Percentiles rank a stretch among this genome's conserved stretches.
phyloP scores from a whole-genome alignment of 1,284 basidiomycete genomes.

The Microbotryum violaceum region DNA sequence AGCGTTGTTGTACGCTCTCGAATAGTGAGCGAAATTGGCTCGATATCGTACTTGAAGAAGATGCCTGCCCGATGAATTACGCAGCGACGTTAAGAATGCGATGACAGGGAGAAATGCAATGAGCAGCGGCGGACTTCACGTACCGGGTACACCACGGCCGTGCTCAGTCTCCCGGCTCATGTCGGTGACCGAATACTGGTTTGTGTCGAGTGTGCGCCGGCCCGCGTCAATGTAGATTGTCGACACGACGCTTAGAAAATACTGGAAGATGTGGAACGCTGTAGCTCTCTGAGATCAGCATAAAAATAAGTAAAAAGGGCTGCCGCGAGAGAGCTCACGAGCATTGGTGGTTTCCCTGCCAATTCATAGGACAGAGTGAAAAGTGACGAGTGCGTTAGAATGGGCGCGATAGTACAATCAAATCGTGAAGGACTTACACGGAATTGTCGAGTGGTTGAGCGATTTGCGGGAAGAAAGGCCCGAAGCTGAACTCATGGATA shows the following conservation, averaged over 20 bases:
- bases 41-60: slow-evolving; percentile 94
- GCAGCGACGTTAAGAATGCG: not conserved
- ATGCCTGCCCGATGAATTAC: slow-evolving; percentile 50
- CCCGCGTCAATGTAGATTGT: slow-evolving; percentile 77
- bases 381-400: not conserved
- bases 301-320: not conserved
- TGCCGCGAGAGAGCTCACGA: slow-evolving; percentile 49
- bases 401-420: too few species aligned
- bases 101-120: not conserved
- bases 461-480: slow-evolving; percentile 92
- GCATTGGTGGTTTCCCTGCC: slow-evolving; percentile 66
- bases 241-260: slow-evolving; percentile 89
- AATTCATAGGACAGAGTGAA: slow-evolving; percentile 1
- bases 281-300: not conserved
- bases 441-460: slow-evolving; percentile 88
- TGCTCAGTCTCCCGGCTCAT: slow-evolving; percentile 72
- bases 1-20: slow-evolving; percentile 77
- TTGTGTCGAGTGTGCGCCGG: slow-evolving; percentile 57
- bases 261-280: slow-evolving; percentile 95
- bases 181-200: slow-evolving; percentile 93
- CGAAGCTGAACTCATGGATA: slow-evolving; percentile 93
- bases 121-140: not conserved
- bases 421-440: slow-evolving; percentile 6
- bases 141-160: slow-evolving; percentile 63
- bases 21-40: slow-evolving; percentile 77